Conservation (phyloP, 2,329 filamentous ascomycete species). For the Fusarium algeriense region DNA sequence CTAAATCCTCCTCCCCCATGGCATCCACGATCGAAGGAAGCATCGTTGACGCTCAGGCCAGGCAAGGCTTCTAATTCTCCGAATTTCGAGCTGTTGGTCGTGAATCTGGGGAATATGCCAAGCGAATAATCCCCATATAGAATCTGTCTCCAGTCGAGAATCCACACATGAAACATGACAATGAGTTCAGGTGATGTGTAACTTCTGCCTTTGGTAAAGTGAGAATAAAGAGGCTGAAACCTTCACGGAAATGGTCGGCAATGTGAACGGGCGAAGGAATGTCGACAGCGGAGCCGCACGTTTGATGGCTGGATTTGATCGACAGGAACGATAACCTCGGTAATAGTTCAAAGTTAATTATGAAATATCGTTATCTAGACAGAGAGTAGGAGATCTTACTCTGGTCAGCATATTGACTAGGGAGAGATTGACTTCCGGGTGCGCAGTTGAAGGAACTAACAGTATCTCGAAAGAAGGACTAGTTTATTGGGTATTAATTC, state of each 20-base stretch:
- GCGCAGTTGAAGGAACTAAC: not conserved
- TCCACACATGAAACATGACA: not conserved
- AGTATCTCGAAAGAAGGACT: not conserved
- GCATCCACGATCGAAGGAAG: not conserved
- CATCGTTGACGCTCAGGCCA: conserved; percentile 16
- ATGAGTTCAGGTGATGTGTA: not conserved
- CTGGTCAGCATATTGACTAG: too few relatives aligned
- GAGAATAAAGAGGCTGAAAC: not conserved
- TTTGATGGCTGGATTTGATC: not conserved
- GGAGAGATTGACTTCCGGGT: not conserved
- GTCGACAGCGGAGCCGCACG: not conserved
- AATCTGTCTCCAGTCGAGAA: not conserved
- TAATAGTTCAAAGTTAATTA: not conserved
- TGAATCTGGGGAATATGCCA: not conserved
- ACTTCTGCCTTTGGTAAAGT: too few relatives aligned
- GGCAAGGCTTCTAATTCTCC: not conserved
- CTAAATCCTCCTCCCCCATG: conserved; percentile 6
- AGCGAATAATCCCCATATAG: not conserved
- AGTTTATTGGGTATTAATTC: conserved; percentile 8
- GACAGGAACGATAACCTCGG: not conserved
- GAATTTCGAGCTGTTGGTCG: not conserved
- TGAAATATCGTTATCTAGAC: not conserved
- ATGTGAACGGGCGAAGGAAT: not conserved
- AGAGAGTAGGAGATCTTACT: not conserved
- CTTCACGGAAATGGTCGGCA: not conserved